phyloP scores from a whole-genome alignment of 2,329 filamentous ascomycete genomes.

The Diplodia corticola region DNA sequence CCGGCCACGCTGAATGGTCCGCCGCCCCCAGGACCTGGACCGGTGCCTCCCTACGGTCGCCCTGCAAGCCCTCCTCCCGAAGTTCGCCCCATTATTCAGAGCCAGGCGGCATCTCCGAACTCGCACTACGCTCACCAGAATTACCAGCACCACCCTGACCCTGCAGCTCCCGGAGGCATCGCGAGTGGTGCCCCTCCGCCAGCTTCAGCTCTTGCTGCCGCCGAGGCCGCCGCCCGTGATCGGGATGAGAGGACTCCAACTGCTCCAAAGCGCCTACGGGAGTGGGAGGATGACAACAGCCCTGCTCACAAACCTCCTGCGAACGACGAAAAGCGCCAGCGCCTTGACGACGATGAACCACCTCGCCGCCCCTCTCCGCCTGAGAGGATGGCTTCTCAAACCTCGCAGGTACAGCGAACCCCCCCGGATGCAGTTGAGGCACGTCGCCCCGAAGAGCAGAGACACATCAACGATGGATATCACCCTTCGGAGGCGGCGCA shows the following conservation, averaged over 20 bases:
- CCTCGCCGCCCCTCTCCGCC: constrained; percentile 63
- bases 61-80: constrained; percentile 81
- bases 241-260: constrained; percentile 75
- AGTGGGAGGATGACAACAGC: constrained; percentile 83
- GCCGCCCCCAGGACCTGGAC: constrained; percentile 52
- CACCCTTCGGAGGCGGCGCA: constrained; percentile 92
- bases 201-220: constrained; percentile 64
- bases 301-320: constrained; percentile 75
- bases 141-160: constrained; percentile 73
- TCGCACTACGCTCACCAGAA: constrained; percentile 80
- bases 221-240: constrained; percentile 67
- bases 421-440: constrained; percentile 67
- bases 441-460: constrained; percentile 62
- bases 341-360: constrained; percentile 79
- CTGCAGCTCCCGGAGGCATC: constrained; percentile 59
- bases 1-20: constrained; percentile 48
- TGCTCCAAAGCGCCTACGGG: constrained; percentile 78
- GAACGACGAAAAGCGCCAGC: constrained; percentile 83
- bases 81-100: constrained; percentile 78
- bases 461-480: constrained; percentile 74
- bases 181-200: constrained; percentile 68
- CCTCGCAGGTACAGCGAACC: constrained; percentile 71
- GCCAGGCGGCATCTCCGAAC: constrained; percentile 86
- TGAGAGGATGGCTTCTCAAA: constrained; percentile 39
- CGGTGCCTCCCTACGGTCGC: constrained; percentile 70